Base-by-base conservation (phyloP, 2,329 filamentous ascomycete genomes). In the Colletotrichum sp. region DNA sequence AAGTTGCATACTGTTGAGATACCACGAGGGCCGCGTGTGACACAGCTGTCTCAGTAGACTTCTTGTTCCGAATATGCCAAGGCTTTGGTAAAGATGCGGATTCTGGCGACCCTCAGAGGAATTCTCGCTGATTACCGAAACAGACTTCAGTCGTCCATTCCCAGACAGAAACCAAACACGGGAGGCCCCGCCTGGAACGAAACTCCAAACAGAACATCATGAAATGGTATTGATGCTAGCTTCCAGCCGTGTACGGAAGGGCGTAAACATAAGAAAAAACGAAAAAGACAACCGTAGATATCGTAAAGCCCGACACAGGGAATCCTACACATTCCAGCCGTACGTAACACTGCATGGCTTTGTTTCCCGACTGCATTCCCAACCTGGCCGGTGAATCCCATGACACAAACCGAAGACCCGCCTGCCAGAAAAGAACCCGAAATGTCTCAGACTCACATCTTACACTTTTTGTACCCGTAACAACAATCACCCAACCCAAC, bases 381-480 rank as follows among this genome's bases (percentile, higher is more conserved):
- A 59, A 68, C 59, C 43, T 21, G 68, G 21, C 39, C 68, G 39
- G 18, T 72, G 32, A 63, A 48, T 68, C 28, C 66, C 60, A 55
- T 74, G 72, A 69, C 64, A 30, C 73, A 57, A 64, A 52, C 21
- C 43, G 2, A 52, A 13, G 43, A 52, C n/a, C 43, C 43, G n/a
- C 43, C 43, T n/a, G 6, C 55, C 32, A 72, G 32, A 52, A 10
- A 61, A 55, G 59, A 72, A 36, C 55, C 70, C 59, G 21, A 61
- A 70, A 59, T 74, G 65, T 73, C 71, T 76, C 74, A 55, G 59
- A 68, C 59, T 48, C 64, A 28, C 64, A 74, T 76, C 70, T 30
- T 69, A 76, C 70, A 69, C 34, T 21, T 67, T 70, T 52, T 68
- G 26, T 32, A 65, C 70, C 36, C 71, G 39, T 52, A 69, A 74